phyloP scores from a whole-genome alignment of 345 rosid species.

The Carallia pectinifolia region DNA sequence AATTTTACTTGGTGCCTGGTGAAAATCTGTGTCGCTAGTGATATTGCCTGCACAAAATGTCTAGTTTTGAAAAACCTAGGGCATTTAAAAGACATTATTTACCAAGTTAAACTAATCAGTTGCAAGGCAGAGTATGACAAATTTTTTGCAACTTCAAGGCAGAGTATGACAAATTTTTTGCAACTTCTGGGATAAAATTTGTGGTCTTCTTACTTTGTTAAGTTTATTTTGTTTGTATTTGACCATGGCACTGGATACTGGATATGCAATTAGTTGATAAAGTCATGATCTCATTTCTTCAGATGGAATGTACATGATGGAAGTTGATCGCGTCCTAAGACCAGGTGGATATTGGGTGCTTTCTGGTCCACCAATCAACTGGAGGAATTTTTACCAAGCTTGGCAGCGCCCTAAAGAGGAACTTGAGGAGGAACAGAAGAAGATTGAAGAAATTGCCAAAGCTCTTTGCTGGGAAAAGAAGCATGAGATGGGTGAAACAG shows the following conservation, averaged over 20 bases:
- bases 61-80: background rate
- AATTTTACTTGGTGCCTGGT: conserved; percentile 1
- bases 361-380: conserved; percentile 35
- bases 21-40: background rate
- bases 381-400: conserved; percentile 28
- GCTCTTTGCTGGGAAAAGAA: conserved; percentile 41
- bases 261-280: background rate
- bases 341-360: conserved; percentile 40
- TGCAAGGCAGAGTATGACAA: background rate
- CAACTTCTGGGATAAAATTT: background rate
- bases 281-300: conserved; percentile 8
- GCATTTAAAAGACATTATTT: background rate
- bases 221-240: background rate
- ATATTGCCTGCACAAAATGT: background rate
- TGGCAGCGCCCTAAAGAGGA: conserved; percentile 36
- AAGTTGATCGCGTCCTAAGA: conserved; percentile 35
- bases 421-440: conserved; percentile 27
- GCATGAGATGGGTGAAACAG: conserved; percentile 32
- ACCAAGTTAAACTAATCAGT: background rate
- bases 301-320: conserved; percentile 39
- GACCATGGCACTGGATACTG: background rate
- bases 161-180: background rate
- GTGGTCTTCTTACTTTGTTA: background rate
- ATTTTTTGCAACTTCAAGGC: background rate
- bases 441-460: conserved; percentile 29